Base-by-base conservation (phyloP, 768 basidiomycete species). In the Russula sp. region DNA sequence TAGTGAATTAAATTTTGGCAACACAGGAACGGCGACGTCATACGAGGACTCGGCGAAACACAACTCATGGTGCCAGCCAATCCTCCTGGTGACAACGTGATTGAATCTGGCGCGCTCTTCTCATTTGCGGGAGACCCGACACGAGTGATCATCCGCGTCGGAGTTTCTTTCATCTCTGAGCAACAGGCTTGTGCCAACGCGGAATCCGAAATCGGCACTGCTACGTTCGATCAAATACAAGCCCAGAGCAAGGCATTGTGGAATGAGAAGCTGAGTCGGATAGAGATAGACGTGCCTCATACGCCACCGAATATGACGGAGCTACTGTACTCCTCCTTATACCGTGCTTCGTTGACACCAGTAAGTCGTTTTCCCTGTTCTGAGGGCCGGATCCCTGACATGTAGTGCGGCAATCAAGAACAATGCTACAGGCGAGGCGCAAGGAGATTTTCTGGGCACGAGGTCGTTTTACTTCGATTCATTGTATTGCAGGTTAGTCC, bases 151-250 rank as follows among this genome's bases (percentile, higher is more conserved):
- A 79, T 88, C 61, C 83, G 87, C 16, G 86, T 88, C 30, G 87
- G 87, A 5, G 76, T 88, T n/a, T 88, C 87, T 1, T 88, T 88
- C 76, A 75, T 78, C 8, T 88, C 86, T 1, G 72, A 75, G 18
- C 83, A 83, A 18, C 87, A 88, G 68, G 87, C 86, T 1, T 89
- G 86, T 65, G 75, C 81, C 36, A 89, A 88, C 71, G 86, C 86
- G 1, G 86, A 88, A 70, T 76, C 75, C 5, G 87, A 88, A 71
- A 75, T 88, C 16, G 87, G 86, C 7, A 70, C 73, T 53, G 72
- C 83, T 0, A 75, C 82, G 2, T 88, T 89, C 62, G 84, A 87
- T 18, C 80, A 85, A 0, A 82, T 88, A 44, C 70, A 79, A n/a
- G 76, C 75, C 5, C 76, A 75, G 52, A 81, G 84, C 8, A 80